These are phyloP conservation scores for Populus hybrid DNA, from an alignment of 441 rosid species.

Conservation along the genomic window DNA sequence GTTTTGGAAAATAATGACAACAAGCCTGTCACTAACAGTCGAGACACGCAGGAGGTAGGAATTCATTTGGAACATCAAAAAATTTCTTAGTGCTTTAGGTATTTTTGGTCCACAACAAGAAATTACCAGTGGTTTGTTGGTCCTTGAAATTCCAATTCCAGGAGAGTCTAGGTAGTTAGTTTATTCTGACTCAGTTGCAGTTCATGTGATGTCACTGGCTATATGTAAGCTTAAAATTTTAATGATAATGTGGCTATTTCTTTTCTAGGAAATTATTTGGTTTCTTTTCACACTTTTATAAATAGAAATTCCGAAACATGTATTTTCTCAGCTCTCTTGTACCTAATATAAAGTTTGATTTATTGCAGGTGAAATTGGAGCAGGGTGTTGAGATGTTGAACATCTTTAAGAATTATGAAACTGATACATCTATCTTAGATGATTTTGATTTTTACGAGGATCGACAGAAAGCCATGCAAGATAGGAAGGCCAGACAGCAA, in stretches of 20 bases:
- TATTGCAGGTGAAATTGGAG: constrained; percentile 59
- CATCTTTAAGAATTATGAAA: constrained; percentile 61
- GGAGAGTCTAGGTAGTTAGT: not conserved
- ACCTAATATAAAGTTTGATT: not conserved
- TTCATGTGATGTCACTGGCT: not conserved
- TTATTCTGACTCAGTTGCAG: not conserved
- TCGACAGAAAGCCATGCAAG: constrained; percentile 50
- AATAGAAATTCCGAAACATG: not conserved
- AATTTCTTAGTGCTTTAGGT: not conserved
- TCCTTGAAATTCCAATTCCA: not conserved
- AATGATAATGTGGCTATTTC: not conserved
- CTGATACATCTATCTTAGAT: constrained; percentile 54
- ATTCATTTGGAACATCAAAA: not conserved
- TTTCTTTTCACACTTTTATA: not conserved
- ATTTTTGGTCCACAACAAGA: not conserved
- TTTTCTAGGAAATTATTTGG: not conserved
- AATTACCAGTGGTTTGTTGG: not conserved
- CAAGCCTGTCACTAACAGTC: constrained; percentile 79
- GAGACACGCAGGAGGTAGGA: constrained; percentile 80
- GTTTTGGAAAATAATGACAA: constrained; percentile 70
- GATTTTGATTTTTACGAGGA: constrained; percentile 74
- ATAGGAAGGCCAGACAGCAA: constrained; percentile 50
- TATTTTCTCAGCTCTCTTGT: not conserved
- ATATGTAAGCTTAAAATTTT: not conserved
- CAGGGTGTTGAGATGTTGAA: constrained; percentile 75